Evolutionary conservation across 345 rosid genomes (phyloP).

Genomic region (Toxicodendron radicans): DNA sequence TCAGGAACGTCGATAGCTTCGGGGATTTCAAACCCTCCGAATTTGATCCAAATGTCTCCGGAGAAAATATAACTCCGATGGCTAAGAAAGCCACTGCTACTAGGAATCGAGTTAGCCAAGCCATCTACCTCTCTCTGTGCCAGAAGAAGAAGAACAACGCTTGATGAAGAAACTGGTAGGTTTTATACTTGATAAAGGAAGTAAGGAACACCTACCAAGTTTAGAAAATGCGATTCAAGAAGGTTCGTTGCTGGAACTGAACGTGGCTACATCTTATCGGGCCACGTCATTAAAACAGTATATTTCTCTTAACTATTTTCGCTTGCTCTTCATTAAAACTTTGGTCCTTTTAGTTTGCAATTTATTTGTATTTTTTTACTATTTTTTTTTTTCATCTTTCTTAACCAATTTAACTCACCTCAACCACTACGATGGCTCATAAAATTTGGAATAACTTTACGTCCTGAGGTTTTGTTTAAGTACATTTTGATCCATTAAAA

Average conservation of each 20-base stretch:
- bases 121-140: constrained; percentile 45
- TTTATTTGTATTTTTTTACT: too few relatives aligned
- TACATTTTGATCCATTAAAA: too few relatives aligned
- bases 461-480: too few relatives aligned
- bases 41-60: constrained; percentile 82
- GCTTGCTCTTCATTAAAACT: too few relatives aligned
- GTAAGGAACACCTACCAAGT: neutral
- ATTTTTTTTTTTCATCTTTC: too few relatives aligned
- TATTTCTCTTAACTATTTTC: neutral
- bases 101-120: constrained; percentile 72
- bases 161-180: neutral
- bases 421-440: too few relatives aligned
- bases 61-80: constrained; percentile 78
- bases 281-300: neutral
- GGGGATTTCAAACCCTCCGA: constrained; percentile 40
- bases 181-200: neutral
- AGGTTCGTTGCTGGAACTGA: neutral
- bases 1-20: constrained; percentile 52
- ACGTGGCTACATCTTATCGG: neutral
- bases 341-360: too few relatives aligned
- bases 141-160: neutral
- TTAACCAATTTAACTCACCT: too few relatives aligned
- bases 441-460: too few relatives aligned
- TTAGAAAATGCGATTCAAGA: neutral
- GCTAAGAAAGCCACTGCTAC: constrained; percentile 77